Evolutionary conservation across 2,329 filamentous ascomycete species (phyloP).

Genomic region (Alternaria sp.): DNA sequence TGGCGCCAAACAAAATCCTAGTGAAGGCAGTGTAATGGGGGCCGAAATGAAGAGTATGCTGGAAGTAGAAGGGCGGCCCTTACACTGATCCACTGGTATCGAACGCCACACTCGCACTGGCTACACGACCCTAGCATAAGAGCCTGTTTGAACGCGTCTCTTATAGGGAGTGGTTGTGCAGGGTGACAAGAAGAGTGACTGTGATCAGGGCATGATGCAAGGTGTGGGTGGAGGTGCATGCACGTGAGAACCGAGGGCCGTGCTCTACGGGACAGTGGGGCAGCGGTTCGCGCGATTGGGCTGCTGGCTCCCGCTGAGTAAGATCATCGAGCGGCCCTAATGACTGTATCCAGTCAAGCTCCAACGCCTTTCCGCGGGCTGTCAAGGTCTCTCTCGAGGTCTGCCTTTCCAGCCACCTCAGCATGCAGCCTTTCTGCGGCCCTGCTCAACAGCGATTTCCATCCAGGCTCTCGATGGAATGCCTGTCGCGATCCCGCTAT

Average conservation of each 20-base stretch:
- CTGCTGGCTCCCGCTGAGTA: constrained; percentile 25
- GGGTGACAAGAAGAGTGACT: constrained; percentile 8
- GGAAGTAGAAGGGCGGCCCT: constrained; percentile 14
- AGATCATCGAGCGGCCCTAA: constrained; percentile 18
- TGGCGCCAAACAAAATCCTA: constrained; percentile 22
- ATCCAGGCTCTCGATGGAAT: constrained; percentile 15
- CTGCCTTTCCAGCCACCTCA: constrained; percentile 25
- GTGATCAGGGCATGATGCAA: constrained; percentile 3
- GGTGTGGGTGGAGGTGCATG: constrained; percentile 8
- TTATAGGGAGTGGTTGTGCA: constrained; percentile 14
- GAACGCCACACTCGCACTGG: neutral
- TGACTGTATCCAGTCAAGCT: constrained; percentile 9
- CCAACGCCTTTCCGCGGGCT: constrained; percentile 3
- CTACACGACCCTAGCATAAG: neutral
- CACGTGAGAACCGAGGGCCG: constrained; percentile 22
- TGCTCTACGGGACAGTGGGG: constrained; percentile 18
- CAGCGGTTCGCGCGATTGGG: constrained; percentile 14
- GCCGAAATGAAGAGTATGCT: constrained; percentile 22
- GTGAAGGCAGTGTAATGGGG: constrained; percentile 30
- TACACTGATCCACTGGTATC: neutral
- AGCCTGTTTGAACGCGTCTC: neutral
- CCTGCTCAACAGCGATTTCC: constrained; percentile 20
- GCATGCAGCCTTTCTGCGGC: constrained; percentile 25
- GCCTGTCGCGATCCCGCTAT: constrained; percentile 12
- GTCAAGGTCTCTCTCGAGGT: constrained; percentile 1